Evolutionary conservation across 257 asterid genomes (phyloP), one percentile per base, ranked within the genome.

Genomic region (Lycium barbarum): DNA sequence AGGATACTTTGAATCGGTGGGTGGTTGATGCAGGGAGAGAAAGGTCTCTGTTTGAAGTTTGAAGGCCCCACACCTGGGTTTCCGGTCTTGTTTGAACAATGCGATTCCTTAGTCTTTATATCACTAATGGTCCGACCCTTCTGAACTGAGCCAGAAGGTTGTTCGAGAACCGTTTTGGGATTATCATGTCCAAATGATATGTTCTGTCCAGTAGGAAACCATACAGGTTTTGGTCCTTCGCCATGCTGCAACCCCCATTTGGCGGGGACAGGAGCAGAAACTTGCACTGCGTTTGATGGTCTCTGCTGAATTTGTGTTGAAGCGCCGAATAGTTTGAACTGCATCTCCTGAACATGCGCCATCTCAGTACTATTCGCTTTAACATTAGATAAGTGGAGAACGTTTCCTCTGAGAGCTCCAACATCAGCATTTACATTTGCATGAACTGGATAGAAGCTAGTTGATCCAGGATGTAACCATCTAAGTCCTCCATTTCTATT

Each of bases 61-160:
- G 13, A 49, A 49, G 13, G 9, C 13, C 12, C 55, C 3, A 49
- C 2, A 49, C 55, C 55, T 49, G 9, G 9, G 12, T 9, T 49
- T 49, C 55, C 55, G 9, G 55, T 10, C 3, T 9, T 49, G 3
- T 49, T 49, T 49, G 55, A 9, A 49, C 35, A 86, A 33, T 18
- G 83, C 38, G 80, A 12, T 53, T 86, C 84, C 20, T 54, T 79
- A 2, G 79, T 76, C 74, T 67, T 88, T 6, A 90, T 81, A 80
- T 90, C 91, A 54, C 91, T 88, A 15, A 88, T 81, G 2, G 88
- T 88, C 63, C 58, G 86, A n/a, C 90, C 88, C 66, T 83, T 81
- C 14, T 90, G 81, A 17, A 62, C 84, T 79, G 33, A 70, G 38
- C 51, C 81, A 10, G 79, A 38, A 61, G 7, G 14, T 59, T 68